Evolutionary conservation across 1,139 yeast species (phyloP).

Genomic region (Suhomyces ambrosiae): DNA sequence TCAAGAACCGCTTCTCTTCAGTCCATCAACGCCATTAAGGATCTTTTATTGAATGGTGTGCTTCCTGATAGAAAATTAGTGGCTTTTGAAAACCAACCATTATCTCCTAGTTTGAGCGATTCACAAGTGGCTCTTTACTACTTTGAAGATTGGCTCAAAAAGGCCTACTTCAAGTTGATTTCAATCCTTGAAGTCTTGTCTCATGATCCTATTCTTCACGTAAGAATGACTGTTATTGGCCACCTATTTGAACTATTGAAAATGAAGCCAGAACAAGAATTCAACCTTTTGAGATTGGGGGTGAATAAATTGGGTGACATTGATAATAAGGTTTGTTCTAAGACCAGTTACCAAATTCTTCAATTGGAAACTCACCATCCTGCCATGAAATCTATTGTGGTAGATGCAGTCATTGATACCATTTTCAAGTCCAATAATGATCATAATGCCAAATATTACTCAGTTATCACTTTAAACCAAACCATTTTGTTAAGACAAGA

Average conservation of each 20-base stretch:
- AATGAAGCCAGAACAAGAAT: slow-evolving; percentile 96
- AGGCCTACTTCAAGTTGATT: slow-evolving; percentile 67
- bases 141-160: slow-evolving; percentile 88
- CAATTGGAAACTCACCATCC: slow-evolving; percentile 92
- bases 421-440: slow-evolving; percentile 76
- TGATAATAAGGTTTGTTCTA: slow-evolving; percentile 88
- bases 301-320: slow-evolving; percentile 93
- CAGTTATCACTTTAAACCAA: slow-evolving; percentile 87
- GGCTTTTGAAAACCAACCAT: slow-evolving; percentile 78
- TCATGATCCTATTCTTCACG: slow-evolving; percentile 92
- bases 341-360: slow-evolving; percentile 78
- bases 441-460: slow-evolving; percentile 85
- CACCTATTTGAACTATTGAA: slow-evolving; percentile 80
- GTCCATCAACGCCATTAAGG: slow-evolving; percentile 86
- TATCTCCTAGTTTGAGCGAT: slow-evolving; percentile 49
- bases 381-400: slow-evolving; percentile 84
- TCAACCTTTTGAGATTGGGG: slow-evolving; percentile 81
- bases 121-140: slow-evolving; percentile 70
- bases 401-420: slow-evolving; percentile 78
- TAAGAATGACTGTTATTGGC: slow-evolving; percentile 72
- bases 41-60: slow-evolving; percentile 76
- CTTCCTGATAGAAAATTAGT: slow-evolving; percentile 83
- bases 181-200: slow-evolving; percentile 73
- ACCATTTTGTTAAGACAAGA: slow-evolving; percentile 83
- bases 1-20: slow-evolving; percentile 92